Base-by-base conservation (phyloP, 78 protist species). In the Andalucia godoyi region DNA sequence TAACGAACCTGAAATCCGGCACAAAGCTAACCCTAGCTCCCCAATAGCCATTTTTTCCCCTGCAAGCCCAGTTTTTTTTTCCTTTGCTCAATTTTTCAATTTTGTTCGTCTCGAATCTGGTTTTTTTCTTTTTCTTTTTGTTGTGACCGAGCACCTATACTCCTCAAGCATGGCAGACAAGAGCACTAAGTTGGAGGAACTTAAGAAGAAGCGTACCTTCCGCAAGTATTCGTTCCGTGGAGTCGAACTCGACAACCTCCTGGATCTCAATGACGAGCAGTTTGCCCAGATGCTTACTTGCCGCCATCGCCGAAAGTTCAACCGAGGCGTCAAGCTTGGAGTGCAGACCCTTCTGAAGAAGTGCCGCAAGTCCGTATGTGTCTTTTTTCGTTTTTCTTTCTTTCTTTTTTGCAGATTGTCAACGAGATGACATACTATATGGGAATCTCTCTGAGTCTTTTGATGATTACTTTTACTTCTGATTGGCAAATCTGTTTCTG, bases 151-250 rank as follows among this genome's bases (percentile, higher is more conserved):
- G n/a, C n/a, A n/a, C n/a, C n/a, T n/a, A n/a, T n/a, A n/a, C n/a
- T n/a, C n/a, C n/a, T n/a, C n/a, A n/a, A n/a, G n/a, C n/a, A n/a
- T n/a, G n/a, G n/a, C n/a, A n/a, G n/a, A n/a, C n/a, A n/a, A n/a
- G n/a, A n/a, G n/a, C n/a, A n/a, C n/a, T n/a, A n/a, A n/a, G n/a
- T n/a, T n/a, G n/a, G 62, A 71, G 37, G 70, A 60, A 60, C 76
- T 49, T 10, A 69, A 60, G 51, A 74, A 70, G 70, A 58, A 63
- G 76, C 82, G 89, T 41, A 55, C 84, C 65, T 93, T 92, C 97
- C 81, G 88, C 77, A 93, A 91, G 86, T 96, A 81, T 94, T 23
- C 85, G 55, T 96, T 81, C 95, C 85, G 97, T 7, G 99, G 99
- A 2, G 53, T 94, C 40, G 99, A 96, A 21, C 82, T 94, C 53